phyloP scores from a whole-genome alignment of 2,329 filamentous ascomycete species.

The Aspergillus novoparasiticus region DNA sequence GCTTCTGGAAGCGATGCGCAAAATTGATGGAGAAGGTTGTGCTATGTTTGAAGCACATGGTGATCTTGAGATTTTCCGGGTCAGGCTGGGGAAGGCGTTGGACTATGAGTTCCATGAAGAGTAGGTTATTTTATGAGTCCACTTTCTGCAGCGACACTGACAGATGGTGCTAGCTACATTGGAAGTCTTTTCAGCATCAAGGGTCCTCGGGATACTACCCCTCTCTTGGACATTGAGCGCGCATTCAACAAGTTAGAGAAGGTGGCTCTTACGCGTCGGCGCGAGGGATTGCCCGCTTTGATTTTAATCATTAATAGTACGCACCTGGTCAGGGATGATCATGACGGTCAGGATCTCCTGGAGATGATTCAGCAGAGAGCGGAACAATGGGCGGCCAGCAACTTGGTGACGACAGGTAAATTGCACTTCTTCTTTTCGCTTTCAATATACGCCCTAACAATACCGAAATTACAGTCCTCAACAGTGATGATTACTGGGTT shows the following conservation, averaged over 20 bases:
- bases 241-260: constrained; percentile 98
- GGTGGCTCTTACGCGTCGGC: constrained; percentile 71
- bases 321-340: constrained; percentile 87
- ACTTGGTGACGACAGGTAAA: constrained; percentile 72
- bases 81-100: constrained; percentile 86
- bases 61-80: constrained; percentile 91
- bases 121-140: constrained; percentile 52
- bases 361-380: constrained; percentile 94
- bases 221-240: constrained; percentile 90
- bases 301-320: constrained; percentile 94
- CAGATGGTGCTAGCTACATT: constrained; percentile 55
- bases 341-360: constrained; percentile 88
- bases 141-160: constrained; percentile 14
- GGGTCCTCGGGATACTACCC: constrained; percentile 87
- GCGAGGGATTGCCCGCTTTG: constrained; percentile 66
- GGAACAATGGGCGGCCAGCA: constrained; percentile 93
- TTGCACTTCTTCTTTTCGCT: not conserved
- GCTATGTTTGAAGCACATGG: constrained; percentile 97
- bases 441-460: not conserved
- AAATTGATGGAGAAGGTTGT: constrained; percentile 83
- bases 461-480: constrained; percentile 65
- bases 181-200: constrained; percentile 93
- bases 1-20: constrained; percentile 93
- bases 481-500: constrained; percentile 98
- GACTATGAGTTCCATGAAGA: constrained; percentile 98